These are phyloP conservation scores for Colletotrichum cordylinicola DNA, from an alignment of 2,329 filamentous ascomycete species.

Conservation along the genomic window DNA sequence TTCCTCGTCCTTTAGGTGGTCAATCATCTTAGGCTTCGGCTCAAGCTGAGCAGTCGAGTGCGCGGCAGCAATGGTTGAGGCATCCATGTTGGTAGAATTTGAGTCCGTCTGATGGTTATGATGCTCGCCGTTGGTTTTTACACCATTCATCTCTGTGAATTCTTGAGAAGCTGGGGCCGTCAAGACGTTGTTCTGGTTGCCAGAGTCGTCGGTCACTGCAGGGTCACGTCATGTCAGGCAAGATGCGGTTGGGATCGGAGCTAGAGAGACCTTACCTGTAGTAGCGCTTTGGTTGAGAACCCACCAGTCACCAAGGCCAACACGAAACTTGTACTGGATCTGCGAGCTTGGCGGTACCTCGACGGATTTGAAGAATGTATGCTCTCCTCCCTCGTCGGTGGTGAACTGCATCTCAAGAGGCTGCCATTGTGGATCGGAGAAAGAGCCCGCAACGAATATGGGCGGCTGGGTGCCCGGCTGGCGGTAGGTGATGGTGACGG, in stretches of 20 bases:
- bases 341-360: slow-evolving; percentile 59
- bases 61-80: neutral
- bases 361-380: slow-evolving; percentile 64
- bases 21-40: neutral
- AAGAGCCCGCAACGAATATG: slow-evolving; percentile 73
- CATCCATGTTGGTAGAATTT: neutral
- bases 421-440: slow-evolving; percentile 71
- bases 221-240: neutral
- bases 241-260: neutral
- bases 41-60: slow-evolving; percentile 25
- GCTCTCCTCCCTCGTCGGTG: slow-evolving; percentile 55
- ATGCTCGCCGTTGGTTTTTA: neutral
- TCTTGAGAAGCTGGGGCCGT: slow-evolving; percentile 27
- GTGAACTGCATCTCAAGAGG: slow-evolving; percentile 68
- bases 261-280: slow-evolving; percentile 51
- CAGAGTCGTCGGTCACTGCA: slow-evolving; percentile 45
- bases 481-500: slow-evolving; percentile 66
- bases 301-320: slow-evolving; percentile 74
- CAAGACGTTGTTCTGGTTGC: slow-evolving; percentile 56
- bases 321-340: slow-evolving; percentile 78
- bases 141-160: neutral
- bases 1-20: slow-evolving; percentile 28
- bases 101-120: neutral
- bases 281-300: slow-evolving; percentile 67
- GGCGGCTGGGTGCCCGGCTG: slow-evolving; percentile 67